A percentile compares a stretch with the other conserved stretches of the same genome.
These are phyloP conservation scores for Sugiyamaella castrensis DNA, from an alignment of 1,139 yeast genomes.

Conservation along the genomic window DNA sequence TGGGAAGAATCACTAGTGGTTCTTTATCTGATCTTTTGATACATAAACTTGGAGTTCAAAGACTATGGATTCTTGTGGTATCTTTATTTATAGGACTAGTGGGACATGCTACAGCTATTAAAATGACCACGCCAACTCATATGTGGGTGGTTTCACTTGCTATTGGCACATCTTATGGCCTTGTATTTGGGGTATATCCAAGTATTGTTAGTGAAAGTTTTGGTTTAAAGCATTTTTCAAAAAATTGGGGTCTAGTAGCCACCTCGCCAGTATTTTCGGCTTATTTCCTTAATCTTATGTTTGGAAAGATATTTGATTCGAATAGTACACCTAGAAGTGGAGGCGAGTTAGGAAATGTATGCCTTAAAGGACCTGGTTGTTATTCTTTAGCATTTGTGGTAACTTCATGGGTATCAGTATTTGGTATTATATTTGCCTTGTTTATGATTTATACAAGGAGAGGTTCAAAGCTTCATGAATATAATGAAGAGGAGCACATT, in stretches of 20 bases:
- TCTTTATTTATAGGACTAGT: constrained; percentile 44
- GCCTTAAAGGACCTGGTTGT: constrained; percentile 30
- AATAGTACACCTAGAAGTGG: constrained; percentile 24
- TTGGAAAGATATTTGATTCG: constrained; percentile 37
- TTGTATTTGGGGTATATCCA: constrained; percentile 73
- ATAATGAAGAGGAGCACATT: constrained; percentile 5
- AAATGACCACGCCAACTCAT: constrained; percentile 37
- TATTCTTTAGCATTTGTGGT: constrained; percentile 30
- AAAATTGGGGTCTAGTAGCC: constrained; percentile 68
- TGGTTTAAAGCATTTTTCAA: constrained; percentile 66
- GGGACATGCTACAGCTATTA: constrained; percentile 30
- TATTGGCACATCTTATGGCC: constrained; percentile 71
- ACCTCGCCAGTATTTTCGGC: constrained; percentile 37
- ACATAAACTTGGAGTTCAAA: constrained; percentile 49
- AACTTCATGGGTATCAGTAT: constrained; percentile 38
- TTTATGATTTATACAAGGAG: constrained; percentile 26
- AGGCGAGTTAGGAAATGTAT: constrained; percentile 23
- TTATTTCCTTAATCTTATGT: constrained; percentile 35
- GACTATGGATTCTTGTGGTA: constrained; percentile 63
- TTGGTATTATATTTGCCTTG: constrained; percentile 37
- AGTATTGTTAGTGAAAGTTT: constrained; percentile 70
- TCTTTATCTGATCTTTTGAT: constrained; percentile 58
- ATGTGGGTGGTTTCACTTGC: constrained; percentile 51
- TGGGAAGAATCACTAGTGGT: constrained; percentile 65
- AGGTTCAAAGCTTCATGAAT: constrained; percentile 6